Evolutionary conservation across 1,139 yeast species (phyloP).

Genomic region (Blastobotrys indianensis): DNA sequence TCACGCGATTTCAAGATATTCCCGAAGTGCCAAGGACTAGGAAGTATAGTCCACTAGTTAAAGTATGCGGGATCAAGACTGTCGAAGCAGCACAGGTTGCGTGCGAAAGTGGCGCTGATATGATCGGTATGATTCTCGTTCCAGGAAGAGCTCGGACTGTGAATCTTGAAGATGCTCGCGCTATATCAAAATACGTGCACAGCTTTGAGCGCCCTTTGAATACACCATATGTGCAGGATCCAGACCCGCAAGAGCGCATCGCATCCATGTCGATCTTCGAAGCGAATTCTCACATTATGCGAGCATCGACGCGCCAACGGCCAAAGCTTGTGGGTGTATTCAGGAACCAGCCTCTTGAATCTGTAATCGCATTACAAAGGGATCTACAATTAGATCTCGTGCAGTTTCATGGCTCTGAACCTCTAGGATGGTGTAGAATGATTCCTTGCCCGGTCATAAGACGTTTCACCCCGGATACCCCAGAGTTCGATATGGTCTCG

Average conservation of each 20-base stretch:
- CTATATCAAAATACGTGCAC: constrained; percentile 42
- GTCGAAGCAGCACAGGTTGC: constrained; percentile 62
- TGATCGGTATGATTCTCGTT: constrained; percentile 80
- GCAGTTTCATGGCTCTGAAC: constrained; percentile 86
- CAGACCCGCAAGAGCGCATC: constrained; percentile 1
- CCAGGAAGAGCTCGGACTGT: constrained; percentile 76
- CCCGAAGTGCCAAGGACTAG: constrained; percentile 2
- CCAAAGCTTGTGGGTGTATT: constrained; percentile 88
- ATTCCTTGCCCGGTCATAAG: constrained; percentile 63
- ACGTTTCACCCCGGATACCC: constrained; percentile 63
- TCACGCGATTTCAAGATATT: constrained; percentile 6
- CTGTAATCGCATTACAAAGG: constrained; percentile 46
- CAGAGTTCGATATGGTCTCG: constrained; percentile 35
- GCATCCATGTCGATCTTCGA: constrained; percentile 19
- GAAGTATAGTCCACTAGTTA: constrained; percentile 40
- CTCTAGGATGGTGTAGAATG: constrained; percentile 47
- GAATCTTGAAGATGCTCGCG: constrained; percentile 46
- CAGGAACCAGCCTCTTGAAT: constrained; percentile 67
- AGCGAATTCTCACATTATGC: constrained; percentile 18
- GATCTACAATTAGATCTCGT: constrained; percentile 63
- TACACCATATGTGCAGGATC: background rate
- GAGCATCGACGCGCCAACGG: constrained; percentile 37
- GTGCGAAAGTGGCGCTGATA: constrained; percentile 61
- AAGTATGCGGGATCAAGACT: constrained; percentile 77
- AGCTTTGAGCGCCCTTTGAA: constrained; percentile 3